A percentile compares a stretch with the other conserved stretches of the same genome.
Conservation (phyloP, 2,329 filamentous ascomycete genomes). For the Colletotrichum phormii region DNA sequence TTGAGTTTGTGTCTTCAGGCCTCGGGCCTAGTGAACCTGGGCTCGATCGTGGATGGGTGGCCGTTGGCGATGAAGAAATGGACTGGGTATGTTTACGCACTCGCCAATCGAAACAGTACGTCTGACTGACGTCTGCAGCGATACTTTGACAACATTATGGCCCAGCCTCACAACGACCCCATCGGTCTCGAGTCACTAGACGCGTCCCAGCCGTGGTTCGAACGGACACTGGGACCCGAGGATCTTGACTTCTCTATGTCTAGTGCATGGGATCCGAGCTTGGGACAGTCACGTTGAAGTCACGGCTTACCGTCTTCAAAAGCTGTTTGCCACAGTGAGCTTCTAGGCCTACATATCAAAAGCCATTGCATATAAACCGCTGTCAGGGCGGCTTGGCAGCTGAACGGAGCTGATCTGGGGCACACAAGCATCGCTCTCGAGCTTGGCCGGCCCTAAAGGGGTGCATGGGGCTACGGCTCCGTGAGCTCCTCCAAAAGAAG, state of each 20-base stretch:
- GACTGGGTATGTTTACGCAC: constrained; percentile 49
- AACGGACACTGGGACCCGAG: constrained; percentile 12
- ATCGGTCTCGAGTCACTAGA: constrained; percentile 22
- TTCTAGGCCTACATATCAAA: constrained; percentile 12
- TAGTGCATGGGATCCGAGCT: constrained; percentile 18
- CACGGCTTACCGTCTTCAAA: neutral
- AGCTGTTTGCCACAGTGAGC: constrained; percentile 2
- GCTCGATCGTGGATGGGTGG: constrained; percentile 52
- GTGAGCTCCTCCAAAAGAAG: constrained; percentile 6
- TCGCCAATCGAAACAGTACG: neutral
- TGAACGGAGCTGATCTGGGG: constrained; percentile 19
- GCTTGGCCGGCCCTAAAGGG: neutral
- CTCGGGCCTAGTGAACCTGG: constrained; percentile 40
- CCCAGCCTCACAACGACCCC: constrained; percentile 23
- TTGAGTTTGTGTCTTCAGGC: constrained; percentile 27
- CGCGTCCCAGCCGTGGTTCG: constrained; percentile 22
- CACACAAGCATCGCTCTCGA: constrained; percentile 4
- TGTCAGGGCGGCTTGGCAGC: constrained; percentile 29
- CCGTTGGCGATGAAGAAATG: constrained; percentile 44
- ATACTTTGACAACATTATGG: constrained; percentile 36
- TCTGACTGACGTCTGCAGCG: constrained; percentile 21
- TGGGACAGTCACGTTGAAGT: constrained; percentile 18
- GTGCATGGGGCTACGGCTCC: constrained; percentile 23
- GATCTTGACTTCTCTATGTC: constrained; percentile 23
- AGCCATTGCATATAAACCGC: neutral